A percentile compares a stretch with the other conserved stretches of the same genome.
These are phyloP conservation scores for Raddia distichophylla DNA, from an alignment of 176 grass and related monocot genomes.

Conservation along the genomic window DNA sequence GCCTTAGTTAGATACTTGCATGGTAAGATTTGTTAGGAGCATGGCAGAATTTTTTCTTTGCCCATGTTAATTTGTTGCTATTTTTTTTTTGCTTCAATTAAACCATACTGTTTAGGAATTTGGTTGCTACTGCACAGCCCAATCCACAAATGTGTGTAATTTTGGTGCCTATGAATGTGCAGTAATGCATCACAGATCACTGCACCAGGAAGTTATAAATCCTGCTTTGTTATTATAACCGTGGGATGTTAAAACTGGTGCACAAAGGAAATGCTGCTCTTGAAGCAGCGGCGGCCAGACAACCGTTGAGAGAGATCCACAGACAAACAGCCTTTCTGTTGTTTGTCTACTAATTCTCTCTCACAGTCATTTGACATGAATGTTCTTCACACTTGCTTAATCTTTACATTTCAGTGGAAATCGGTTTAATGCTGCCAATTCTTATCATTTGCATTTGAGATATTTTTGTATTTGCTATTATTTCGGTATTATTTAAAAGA, in stretches of 20 bases:
- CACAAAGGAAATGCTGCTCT: constrained; percentile 55
- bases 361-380: constrained; percentile 40
- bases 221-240: constrained; percentile 40
- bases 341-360: constrained; percentile 86
- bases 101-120: no score
- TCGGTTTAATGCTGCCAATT: neutral
- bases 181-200: no score
- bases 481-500: neutral
- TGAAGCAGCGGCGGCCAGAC: constrained; percentile 72
- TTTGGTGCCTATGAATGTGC: no score
- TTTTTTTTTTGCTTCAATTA: neutral
- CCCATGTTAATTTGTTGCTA: no score
- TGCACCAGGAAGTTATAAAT: constrained; percentile 34
- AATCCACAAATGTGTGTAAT: no score
- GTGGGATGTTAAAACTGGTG: constrained; percentile 49
- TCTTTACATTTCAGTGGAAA: neutral
- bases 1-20: neutral
- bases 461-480: neutral
- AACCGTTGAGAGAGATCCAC: constrained; percentile 87
- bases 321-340: constrained; percentile 51
- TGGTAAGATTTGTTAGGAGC: neutral
- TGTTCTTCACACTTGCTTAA: neutral
- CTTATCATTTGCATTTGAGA: neutral
- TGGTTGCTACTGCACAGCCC: neutral
- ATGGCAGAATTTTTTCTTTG: neutral